These are phyloP conservation scores for Vitellaria paradoxa DNA, from an alignment of 179 eudicot genomes.

Conservation along the genomic window DNA sequence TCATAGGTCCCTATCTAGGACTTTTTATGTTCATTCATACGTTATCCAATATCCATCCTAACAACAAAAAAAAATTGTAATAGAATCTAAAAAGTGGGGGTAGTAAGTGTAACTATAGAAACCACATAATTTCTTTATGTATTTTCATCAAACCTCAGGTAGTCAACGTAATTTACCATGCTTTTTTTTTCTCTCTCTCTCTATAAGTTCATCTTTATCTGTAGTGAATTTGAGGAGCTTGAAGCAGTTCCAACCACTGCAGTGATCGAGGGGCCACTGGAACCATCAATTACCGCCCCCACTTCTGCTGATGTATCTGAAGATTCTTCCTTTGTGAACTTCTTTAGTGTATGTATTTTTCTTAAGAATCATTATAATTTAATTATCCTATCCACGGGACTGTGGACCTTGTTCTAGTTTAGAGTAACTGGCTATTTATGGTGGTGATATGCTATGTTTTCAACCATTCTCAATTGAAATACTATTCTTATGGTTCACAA, in stretches of 20 bases:
- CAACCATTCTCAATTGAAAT: background rate
- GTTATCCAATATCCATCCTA: too few species aligned
- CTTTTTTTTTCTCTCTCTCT: too few species aligned
- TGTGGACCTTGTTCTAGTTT: constrained; percentile 8
- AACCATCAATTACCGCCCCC: constrained; percentile 44
- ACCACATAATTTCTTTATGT: too few species aligned
- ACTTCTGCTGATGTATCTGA: constrained; percentile 40
- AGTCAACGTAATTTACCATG: too few species aligned
- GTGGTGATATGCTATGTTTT: background rate
- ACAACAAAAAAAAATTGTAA: too few species aligned
- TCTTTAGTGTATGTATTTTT: constrained; percentile 55
- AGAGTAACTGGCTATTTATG: background rate
- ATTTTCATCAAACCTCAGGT: too few species aligned
- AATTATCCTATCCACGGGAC: background rate
- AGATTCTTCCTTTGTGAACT: constrained; percentile 51
- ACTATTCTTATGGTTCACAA: too few species aligned
- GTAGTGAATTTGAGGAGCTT: constrained; percentile 75
- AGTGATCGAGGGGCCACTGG: constrained; percentile 61
- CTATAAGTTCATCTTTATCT: background rate
- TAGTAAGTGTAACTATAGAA: too few species aligned
- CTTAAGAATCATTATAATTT: background rate
- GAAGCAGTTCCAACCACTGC: constrained; percentile 61
- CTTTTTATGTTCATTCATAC: too few species aligned
- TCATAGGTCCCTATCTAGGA: too few species aligned
- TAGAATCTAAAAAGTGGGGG: too few species aligned